Evolutionary conservation across 2,329 filamentous ascomycete genomes (phyloP).

Genomic region (Sclerotinia sclerotiorum): DNA sequence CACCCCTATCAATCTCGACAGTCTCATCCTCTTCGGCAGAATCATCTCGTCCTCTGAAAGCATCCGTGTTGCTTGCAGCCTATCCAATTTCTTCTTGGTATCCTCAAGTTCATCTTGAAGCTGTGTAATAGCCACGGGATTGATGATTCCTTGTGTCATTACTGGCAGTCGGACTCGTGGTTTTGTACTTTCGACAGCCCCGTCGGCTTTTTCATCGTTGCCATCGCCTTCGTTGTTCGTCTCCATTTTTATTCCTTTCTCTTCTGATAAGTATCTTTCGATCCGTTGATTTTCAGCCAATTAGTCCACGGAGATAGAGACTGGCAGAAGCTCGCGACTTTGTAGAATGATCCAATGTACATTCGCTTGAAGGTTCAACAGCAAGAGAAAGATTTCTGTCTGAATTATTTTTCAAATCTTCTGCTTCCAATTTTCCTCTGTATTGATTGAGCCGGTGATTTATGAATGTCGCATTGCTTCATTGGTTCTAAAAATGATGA

Average conservation of each 20-base stretch:
- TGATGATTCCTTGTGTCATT: not conserved
- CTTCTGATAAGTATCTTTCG: not conserved
- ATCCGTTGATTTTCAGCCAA: not conserved
- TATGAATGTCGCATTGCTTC: conserved; percentile 37
- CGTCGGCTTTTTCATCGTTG: no score
- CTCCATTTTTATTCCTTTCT: not conserved
- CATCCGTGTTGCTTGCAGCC: not conserved
- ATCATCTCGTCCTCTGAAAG: not conserved
- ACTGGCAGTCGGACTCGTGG: conserved; percentile 13
- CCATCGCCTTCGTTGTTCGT: not conserved
- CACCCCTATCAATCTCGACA: not conserved
- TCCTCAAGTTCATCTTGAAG: conserved; percentile 19
- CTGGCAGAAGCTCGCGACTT: conserved; percentile 52
- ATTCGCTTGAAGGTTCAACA: conserved; percentile 67
- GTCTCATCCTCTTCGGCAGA: not conserved
- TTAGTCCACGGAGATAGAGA: conserved; percentile 61
- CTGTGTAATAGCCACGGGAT: not conserved
- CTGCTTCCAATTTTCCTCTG: conserved; percentile 65
- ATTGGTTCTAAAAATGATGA: not conserved
- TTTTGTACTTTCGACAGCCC: not conserved
- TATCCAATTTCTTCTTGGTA: not conserved
- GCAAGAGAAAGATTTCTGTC: conserved; percentile 55
- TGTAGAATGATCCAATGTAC: conserved; percentile 59
- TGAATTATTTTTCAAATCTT: conserved; percentile 74
- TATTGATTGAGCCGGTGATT: conserved; percentile 34